Evolutionary conservation across 176 grass and related monocot genomes (phyloP).

Genomic region (Triticum timopheevii): DNA sequence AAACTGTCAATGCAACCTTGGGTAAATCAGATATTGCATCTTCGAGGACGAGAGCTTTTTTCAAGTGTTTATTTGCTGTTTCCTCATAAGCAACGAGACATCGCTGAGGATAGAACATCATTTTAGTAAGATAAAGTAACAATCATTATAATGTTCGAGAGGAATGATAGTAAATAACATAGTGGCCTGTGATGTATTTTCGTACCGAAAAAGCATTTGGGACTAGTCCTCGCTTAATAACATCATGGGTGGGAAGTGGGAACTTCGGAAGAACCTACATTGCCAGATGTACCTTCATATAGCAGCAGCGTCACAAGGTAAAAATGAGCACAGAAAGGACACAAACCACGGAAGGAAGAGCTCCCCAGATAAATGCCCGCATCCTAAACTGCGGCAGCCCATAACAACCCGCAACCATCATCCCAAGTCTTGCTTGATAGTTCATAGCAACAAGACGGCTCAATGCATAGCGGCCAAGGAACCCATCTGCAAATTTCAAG

Average conservation of each 20-base stretch:
- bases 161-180: not conserved
- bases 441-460: slow-evolving; percentile 54
- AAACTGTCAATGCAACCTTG: not conserved
- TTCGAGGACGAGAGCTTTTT: slow-evolving; percentile 36
- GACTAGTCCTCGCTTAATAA: slow-evolving; percentile 34
- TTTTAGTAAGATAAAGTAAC: not conserved
- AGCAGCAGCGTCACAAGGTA: not conserved
- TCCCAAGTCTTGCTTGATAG: slow-evolving; percentile 55
- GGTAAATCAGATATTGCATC: slow-evolving; percentile 74
- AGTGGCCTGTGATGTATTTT: not conserved
- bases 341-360: slow-evolving; percentile 52
- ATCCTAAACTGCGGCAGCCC: slow-evolving; percentile 67
- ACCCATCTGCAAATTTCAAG: slow-evolving; percentile 64
- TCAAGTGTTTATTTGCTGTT: slow-evolving; percentile 16
- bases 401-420: slow-evolving; percentile 66
- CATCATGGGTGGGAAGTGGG: slow-evolving; percentile 69
- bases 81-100: slow-evolving; percentile 58
- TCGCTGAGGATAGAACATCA: slow-evolving; percentile 33
- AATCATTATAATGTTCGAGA: not conserved
- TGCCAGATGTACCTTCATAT: not conserved
- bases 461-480: slow-evolving; percentile 51
- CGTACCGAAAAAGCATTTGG: slow-evolving; percentile 57
- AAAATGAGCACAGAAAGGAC: not conserved
- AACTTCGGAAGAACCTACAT: slow-evolving; percentile 61
- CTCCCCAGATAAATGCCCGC: slow-evolving; percentile 64